These are phyloP conservation scores for Calonectria pseudoturangicola DNA, from an alignment of 2,329 filamentous ascomycete species.

Conservation along the genomic window DNA sequence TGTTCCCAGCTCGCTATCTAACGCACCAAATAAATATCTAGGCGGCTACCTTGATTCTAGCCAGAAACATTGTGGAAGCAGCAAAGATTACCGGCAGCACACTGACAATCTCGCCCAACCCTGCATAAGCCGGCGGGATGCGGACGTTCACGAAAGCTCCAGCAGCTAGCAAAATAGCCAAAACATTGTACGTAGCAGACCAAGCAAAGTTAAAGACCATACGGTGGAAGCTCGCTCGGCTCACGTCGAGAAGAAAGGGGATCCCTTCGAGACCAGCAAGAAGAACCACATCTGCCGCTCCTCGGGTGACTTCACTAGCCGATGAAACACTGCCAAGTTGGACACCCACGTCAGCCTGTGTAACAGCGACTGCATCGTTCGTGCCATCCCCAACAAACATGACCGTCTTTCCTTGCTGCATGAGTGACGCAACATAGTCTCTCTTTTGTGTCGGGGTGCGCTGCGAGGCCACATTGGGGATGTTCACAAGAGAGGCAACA, in stretches of 20 bases:
- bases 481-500: conserved; percentile 66
- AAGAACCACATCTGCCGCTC: conserved; percentile 75
- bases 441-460: conserved; percentile 73
- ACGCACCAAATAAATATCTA: no score
- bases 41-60: background rate
- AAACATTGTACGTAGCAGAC: conserved; percentile 77
- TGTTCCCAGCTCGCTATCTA: no score
- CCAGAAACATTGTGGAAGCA: conserved; percentile 54
- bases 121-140: conserved; percentile 71
- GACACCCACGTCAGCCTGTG: conserved; percentile 76
- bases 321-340: conserved; percentile 66
- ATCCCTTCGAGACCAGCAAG: conserved; percentile 71
- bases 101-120: conserved; percentile 79
- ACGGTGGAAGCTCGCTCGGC: conserved; percentile 59
- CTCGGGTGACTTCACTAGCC: conserved; percentile 72
- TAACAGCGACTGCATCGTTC: conserved; percentile 78
- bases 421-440: conserved; percentile 64
- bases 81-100: conserved; percentile 75
- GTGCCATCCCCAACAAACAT: conserved; percentile 79
- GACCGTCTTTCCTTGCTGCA: conserved; percentile 59
- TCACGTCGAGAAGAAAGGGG: conserved; percentile 70
- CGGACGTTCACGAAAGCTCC: conserved; percentile 74
- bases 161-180: conserved; percentile 76
- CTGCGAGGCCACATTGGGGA: conserved; percentile 64
- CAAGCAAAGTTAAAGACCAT: conserved; percentile 78